Percentiles rank a stretch among this genome's conserved stretches.
These are phyloP conservation scores for Cryptococcus jaspeensis DNA, from an alignment of 1,284 basidiomycete genomes.

Conservation along the genomic window DNA sequence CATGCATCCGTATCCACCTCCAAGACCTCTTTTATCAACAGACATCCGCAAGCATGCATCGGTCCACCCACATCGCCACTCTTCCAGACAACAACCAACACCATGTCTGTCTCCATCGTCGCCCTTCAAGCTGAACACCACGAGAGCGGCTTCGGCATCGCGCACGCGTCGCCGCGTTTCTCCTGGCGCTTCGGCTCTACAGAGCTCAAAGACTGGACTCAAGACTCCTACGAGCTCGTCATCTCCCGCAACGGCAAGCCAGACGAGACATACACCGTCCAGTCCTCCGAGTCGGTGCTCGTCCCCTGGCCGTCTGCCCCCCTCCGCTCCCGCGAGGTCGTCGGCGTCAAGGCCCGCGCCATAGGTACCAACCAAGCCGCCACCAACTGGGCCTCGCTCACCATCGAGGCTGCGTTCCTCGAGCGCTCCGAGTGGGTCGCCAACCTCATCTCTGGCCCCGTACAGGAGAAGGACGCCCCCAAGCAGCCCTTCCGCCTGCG, in stretches of 20 bases:
- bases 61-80: too few species aligned
- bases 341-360: conserved; percentile 19
- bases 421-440: conserved; percentile 28
- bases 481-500: conserved; percentile 31
- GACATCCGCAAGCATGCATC: too few species aligned
- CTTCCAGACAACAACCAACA: too few species aligned
- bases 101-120: conserved; percentile 21
- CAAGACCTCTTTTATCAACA: too few species aligned
- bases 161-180: conserved; percentile 23
- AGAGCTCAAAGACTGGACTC: conserved; percentile 27
- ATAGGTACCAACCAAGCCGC: conserved; percentile 11
- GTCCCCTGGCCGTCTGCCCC: conserved; percentile 36
- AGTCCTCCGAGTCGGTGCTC: conserved; percentile 20
- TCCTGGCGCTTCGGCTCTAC: conserved; percentile 34
- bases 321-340: conserved; percentile 24
- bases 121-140: conserved; percentile 32
- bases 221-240: conserved; percentile 32
- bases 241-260: conserved; percentile 9
- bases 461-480: conserved; percentile 15
- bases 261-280: conserved; percentile 18
- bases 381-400: conserved; percentile 15
- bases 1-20: too few species aligned
- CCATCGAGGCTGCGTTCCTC: conserved; percentile 30
- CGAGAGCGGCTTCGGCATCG: conserved; percentile 24
- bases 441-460: conserved; percentile 17